Base-by-base conservation (phyloP, 208 protist species). In the Leishmania turanica region DNA sequence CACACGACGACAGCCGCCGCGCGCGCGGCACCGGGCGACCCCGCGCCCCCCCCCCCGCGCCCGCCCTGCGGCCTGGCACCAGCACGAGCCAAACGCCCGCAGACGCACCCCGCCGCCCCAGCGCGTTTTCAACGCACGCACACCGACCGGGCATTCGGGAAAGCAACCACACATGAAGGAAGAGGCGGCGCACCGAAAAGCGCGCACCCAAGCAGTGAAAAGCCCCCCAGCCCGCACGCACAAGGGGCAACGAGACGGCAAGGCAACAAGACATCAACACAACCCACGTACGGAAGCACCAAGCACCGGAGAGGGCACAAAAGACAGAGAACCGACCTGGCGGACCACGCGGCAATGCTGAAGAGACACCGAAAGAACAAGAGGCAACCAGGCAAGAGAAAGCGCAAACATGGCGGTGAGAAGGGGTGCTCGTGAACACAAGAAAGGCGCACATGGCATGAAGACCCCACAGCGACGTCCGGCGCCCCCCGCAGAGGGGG, bases 21-120 rank as follows among this genome's bases (percentile, higher is more conserved):
- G 13, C 51, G 15, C 51, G 15, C 51, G 51, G 17, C 9, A 54
- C 13, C 51, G 0, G 8, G 9, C 9, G 17, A 2, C 1, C 3
- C 3, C 0, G 19, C 1, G 1, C 0, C 9, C 19, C 1, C 0
- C 49, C 2, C 0, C 49, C 0, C 9, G 13, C 9, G n/a, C 15
- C 15, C 49, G 34, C 13, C 15, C 17, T 53, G 11, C 15, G 51
- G 51, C 51, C 51, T 6, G 15, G 15, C 51, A 21, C 1, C 1
- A 0, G 11, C 4, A 13, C 2, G 2, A 0, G 51, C 51, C 0
- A 53, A 53, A 19, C 51, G 17, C 51, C 51, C 3, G 51, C 11
- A 21, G 11, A 60, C 24, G 56, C 54, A 1, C 17, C 54, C 54
- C 56, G 56, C 56, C 56, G 24, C 56, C 45, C 45, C 8, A 11